Evolutionary conservation across 1,284 basidiomycete genomes (phyloP).

Genomic region (Schizophyllum commune): DNA sequence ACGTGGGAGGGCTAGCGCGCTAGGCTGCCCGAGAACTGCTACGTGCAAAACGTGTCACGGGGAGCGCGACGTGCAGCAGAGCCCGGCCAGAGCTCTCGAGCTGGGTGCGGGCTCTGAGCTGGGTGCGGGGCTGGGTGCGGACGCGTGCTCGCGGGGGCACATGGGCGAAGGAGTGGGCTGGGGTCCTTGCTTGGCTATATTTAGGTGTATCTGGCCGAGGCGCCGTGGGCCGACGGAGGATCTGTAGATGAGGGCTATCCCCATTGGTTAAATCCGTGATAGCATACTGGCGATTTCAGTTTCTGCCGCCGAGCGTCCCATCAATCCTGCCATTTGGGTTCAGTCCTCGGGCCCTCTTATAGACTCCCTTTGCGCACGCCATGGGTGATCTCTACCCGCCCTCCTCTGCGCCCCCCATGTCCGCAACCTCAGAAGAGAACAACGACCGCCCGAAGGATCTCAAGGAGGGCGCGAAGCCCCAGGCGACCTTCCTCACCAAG

Average conservation of each 20-base stretch:
- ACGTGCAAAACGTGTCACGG: background rate
- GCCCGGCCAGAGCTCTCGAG: too few species aligned
- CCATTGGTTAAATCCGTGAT: background rate
- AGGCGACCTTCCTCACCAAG: constrained; percentile 88
- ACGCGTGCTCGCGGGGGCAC: background rate
- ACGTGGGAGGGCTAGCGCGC: background rate
- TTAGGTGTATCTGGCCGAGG: background rate
- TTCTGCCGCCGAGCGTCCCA: background rate
- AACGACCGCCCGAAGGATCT: constrained; percentile 30
- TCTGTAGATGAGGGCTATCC: background rate
- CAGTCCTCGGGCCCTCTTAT: constrained; percentile 1
- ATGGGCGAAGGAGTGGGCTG: background rate
- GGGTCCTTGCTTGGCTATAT: background rate
- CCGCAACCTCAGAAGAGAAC: constrained; percentile 35
- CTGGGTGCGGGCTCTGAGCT: too few species aligned
- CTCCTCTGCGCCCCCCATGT: constrained; percentile 39
- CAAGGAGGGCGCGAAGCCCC: constrained; percentile 65
- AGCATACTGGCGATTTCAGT: background rate
- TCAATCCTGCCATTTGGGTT: background rate
- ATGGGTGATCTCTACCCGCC: constrained; percentile 71
- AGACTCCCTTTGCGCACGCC: constrained; percentile 18
- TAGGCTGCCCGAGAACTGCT: background rate
- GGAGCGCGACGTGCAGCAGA: too few species aligned
- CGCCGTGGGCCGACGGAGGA: background rate
- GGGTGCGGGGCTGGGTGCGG: too few species aligned